Percentiles rank a stretch among this genome's conserved stretches.
phyloP scores from a whole-genome alignment of 2,329 filamentous ascomycete genomes.

The Cladosporium sp. region DNA sequence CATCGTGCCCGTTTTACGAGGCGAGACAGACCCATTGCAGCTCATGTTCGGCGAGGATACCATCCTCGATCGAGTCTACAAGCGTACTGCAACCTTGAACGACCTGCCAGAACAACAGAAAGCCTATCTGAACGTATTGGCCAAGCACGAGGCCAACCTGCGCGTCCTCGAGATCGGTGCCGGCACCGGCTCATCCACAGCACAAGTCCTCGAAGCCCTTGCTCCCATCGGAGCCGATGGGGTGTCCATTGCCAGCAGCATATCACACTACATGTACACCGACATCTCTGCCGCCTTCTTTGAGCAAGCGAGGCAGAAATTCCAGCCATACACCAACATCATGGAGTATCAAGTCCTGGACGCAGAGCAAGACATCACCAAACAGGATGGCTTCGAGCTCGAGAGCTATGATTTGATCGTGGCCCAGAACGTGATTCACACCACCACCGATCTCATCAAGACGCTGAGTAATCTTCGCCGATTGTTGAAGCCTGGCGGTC shows the following conservation, averaged over 20 bases:
- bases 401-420: conserved; percentile 30
- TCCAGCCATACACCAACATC: conserved; percentile 28
- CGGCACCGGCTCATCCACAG: conserved; percentile 13
- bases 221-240: neutral
- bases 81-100: neutral
- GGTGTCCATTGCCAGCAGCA: neutral
- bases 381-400: conserved; percentile 38
- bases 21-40: conserved; percentile 12
- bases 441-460: conserved; percentile 22
- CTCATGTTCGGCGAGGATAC: conserved; percentile 14
- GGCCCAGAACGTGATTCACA: conserved; percentile 28
- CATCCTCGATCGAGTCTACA: conserved; percentile 16
- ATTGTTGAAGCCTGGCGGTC: conserved; percentile 29
- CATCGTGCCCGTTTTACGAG: conserved; percentile 15
- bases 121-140: neutral
- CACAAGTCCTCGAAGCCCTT: conserved; percentile 2
- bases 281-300: conserved; percentile 48
- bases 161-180: conserved; percentile 23
- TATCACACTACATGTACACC: conserved; percentile 46
- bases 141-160: conserved; percentile 11
- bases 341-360: conserved; percentile 38
- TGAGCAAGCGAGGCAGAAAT: conserved; percentile 35
- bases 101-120: conserved; percentile 16
- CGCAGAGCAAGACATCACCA: conserved; percentile 30
- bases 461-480: conserved; percentile 26